Evolutionary conservation across 163 green algal genomes (phyloP).

Genomic region (Scenedesmus sp.): DNA sequence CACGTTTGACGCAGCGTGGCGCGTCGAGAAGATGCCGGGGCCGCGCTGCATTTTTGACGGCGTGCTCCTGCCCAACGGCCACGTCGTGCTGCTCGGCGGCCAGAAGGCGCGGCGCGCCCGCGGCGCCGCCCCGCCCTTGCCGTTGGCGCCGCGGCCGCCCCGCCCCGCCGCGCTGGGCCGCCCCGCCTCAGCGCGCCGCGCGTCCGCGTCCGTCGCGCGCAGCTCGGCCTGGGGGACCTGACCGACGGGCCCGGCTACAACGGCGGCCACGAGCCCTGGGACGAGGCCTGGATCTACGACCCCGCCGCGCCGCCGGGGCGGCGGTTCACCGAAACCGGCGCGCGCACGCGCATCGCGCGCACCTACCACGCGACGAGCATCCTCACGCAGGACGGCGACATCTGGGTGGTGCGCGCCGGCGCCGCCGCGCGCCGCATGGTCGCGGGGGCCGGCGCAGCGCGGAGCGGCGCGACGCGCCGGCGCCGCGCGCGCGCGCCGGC

Average conservation of each 20-base stretch:
- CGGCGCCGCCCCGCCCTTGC: no score
- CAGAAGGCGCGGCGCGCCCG: constrained; percentile 18
- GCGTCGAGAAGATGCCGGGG: constrained; percentile 39
- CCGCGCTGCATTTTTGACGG: constrained; percentile 36
- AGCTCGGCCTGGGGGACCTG: constrained; percentile 33
- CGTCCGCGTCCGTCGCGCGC: no score
- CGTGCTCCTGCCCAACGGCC: constrained; percentile 35
- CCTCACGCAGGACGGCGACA: constrained; percentile 29
- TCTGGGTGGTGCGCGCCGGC: constrained; percentile 11
- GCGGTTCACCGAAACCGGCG: constrained; percentile 10
- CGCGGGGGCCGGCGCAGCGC: no score
- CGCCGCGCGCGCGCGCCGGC: no score
- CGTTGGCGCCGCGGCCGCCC: no score
- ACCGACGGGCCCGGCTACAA: constrained; percentile 26
- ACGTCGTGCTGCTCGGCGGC: constrained; percentile 27
- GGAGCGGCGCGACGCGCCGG: no score
- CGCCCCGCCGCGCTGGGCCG: no score
- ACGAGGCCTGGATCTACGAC: constrained; percentile 32
- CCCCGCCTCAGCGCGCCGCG: no score
- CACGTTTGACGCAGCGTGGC: constrained; percentile 18
- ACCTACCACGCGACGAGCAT: constrained; percentile 26
- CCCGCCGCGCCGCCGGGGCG: constrained; percentile 4
- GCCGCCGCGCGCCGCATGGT: no score
- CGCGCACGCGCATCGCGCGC: constrained; percentile 24
- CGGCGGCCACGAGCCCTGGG: constrained; percentile 29